These are phyloP conservation scores for Fragosphaeria purpurea DNA, from an alignment of 2,329 filamentous ascomycete genomes.

Conservation along the genomic window DNA sequence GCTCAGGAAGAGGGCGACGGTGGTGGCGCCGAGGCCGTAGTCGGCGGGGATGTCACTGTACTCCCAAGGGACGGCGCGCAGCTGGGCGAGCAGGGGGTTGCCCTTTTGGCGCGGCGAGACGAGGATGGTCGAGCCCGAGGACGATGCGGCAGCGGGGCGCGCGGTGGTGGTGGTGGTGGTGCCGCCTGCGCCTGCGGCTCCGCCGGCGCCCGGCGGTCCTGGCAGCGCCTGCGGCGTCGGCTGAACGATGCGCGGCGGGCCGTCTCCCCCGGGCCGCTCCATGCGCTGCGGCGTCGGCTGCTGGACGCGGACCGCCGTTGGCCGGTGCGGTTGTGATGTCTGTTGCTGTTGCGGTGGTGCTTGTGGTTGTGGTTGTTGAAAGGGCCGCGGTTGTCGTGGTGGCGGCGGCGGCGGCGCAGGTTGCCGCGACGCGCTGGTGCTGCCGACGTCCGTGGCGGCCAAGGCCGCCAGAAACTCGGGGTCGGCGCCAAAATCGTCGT, in stretches of 20 bases:
- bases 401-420: not conserved
- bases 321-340: slow-evolving; percentile 24
- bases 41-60: slow-evolving; percentile 95
- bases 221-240: slow-evolving; percentile 81
- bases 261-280: slow-evolving; percentile 24
- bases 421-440: not conserved
- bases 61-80: slow-evolving; percentile 83
- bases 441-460: slow-evolving; percentile 34
- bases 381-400: slow-evolving; percentile 3
- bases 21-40: slow-evolving; percentile 78
- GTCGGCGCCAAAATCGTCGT: slow-evolving; percentile 49
- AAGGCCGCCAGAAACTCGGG: slow-evolving; percentile 47
- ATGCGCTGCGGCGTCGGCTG: slow-evolving; percentile 46
- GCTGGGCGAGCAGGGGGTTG: slow-evolving; percentile 78
- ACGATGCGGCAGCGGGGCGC: slow-evolving; percentile 19
- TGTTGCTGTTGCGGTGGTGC: slow-evolving; percentile 14
- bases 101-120: slow-evolving; percentile 91
- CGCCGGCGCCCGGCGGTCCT: slow-evolving; percentile 20
- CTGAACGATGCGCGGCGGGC: slow-evolving; percentile 57
- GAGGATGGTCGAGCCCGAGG: slow-evolving; percentile 65
- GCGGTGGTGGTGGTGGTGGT: not conserved
- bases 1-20: slow-evolving; percentile 80
- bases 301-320: slow-evolving; percentile 32
- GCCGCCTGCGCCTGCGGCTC: not conserved
- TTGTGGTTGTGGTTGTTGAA: slow-evolving; percentile 11